phyloP scores from a whole-genome alignment of 768 basidiomycete genomes.

The Auricularia cornea region DNA sequence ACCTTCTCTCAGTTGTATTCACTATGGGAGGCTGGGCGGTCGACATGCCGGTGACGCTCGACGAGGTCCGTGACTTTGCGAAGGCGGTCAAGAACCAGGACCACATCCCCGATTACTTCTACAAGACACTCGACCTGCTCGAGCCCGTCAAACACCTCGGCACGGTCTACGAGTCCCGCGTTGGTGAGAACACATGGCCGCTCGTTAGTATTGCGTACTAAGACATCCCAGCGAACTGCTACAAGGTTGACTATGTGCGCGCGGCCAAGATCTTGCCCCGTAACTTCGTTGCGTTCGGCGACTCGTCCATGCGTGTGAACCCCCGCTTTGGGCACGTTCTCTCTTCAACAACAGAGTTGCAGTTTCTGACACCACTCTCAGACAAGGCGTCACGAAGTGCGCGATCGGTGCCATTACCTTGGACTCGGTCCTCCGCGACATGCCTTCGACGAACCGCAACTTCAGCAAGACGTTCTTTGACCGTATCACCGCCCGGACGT shows the following conservation, averaged over 20 bases:
- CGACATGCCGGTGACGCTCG: constrained; percentile 21
- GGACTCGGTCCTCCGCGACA: constrained; percentile 8
- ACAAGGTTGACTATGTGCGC: constrained; percentile 16
- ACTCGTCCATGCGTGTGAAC: constrained; percentile 23
- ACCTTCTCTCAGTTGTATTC: neutral
- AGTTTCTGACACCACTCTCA: neutral
- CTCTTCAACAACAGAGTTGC: neutral
- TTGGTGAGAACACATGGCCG: no score
- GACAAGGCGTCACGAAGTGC: constrained; percentile 17
- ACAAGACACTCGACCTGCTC: neutral
- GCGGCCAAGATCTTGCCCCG: constrained; percentile 17
- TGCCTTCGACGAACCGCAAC: neutral
- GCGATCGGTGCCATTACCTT: constrained; percentile 15
- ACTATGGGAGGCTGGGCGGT: constrained; percentile 21
- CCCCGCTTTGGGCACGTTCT: constrained; percentile 13
- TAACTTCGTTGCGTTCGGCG: constrained; percentile 29
- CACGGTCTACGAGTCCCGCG: neutral
- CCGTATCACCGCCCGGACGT: neutral
- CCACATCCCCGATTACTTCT: constrained; percentile 11
- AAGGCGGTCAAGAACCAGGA: constrained; percentile 1
- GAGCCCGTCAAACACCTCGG: constrained; percentile 9
- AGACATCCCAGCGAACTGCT: no score
- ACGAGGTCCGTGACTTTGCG: constrained; percentile 10
- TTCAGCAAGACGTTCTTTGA: neutral
- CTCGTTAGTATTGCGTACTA: no score